Percentiles rank a stretch among this genome's conserved stretches.
Evolutionary conservation across 192 early-diverging fungal genomes (phyloP).

Genomic region (Chytriomyces sp.): DNA sequence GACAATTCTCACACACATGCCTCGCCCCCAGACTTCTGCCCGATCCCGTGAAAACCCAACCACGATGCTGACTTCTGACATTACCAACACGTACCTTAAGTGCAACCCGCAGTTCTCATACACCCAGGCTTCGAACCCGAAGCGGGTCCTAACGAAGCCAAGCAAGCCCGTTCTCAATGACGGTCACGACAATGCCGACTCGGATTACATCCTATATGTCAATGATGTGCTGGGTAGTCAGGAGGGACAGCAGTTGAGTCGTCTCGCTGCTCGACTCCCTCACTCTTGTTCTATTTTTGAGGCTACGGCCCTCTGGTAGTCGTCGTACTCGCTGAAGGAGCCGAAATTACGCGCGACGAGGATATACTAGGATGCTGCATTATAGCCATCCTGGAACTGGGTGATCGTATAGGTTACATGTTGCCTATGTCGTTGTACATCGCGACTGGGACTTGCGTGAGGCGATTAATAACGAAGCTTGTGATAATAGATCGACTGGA

Average conservation of each 20-base stretch:
- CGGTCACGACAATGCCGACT: slow-evolving; percentile 93
- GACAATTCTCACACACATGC: background rate
- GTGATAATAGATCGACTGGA: too few relatives aligned
- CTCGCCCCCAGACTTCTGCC: background rate
- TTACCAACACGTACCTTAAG: slow-evolving; percentile 72
- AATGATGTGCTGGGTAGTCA: slow-evolving; percentile 94
- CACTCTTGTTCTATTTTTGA: slow-evolving; percentile 31
- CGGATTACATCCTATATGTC: slow-evolving; percentile 95
- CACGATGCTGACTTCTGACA: slow-evolving; percentile 24
- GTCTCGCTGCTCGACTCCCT: too few relatives aligned
- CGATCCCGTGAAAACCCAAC: background rate
- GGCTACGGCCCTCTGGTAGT: slow-evolving; percentile 79
- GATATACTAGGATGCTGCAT: too few relatives aligned
- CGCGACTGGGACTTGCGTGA: too few relatives aligned
- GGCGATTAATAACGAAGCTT: too few relatives aligned
- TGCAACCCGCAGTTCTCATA: slow-evolving; percentile 87
- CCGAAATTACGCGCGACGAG: too few relatives aligned
- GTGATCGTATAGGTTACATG: too few relatives aligned
- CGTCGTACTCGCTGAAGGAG: too few relatives aligned
- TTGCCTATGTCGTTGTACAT: too few relatives aligned
- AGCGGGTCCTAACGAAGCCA: slow-evolving; percentile 92
- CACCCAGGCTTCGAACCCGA: slow-evolving; percentile 71
- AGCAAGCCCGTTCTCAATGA: slow-evolving; percentile 88
- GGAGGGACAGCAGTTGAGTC: slow-evolving; percentile 79
- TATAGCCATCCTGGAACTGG: too few relatives aligned